Evolutionary conservation across 805 yeast species (phyloP).

Genomic region (Brettanomyces naardenensis): DNA sequence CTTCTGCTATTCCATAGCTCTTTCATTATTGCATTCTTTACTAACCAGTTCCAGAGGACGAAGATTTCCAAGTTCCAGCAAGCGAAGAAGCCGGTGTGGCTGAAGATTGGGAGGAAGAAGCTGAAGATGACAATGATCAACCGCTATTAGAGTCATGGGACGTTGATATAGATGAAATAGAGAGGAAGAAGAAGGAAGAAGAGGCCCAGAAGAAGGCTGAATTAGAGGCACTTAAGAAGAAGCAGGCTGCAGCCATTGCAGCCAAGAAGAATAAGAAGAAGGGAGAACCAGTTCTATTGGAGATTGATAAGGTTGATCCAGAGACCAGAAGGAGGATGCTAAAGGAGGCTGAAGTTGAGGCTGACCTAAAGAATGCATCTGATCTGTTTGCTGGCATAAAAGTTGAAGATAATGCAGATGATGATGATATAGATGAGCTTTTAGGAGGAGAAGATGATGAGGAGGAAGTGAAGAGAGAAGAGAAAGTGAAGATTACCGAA

Average conservation of each 20-base stretch:
- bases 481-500: conserved; percentile 30
- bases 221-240: conserved; percentile 16
- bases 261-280: conserved; percentile 39
- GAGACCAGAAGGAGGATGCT: conserved; percentile 66
- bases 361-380: conserved; percentile 90
- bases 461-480: conserved; percentile 34
- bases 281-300: conserved; percentile 35
- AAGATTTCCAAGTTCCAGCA: conserved; percentile 71
- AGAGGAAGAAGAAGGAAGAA: conserved; percentile 24
- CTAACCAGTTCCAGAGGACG: conserved; percentile 81
- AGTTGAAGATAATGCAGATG: conserved; percentile 37
- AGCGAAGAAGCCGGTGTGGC: conserved; percentile 32
- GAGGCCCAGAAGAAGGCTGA: conserved; percentile 16
- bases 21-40: no score
- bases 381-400: conserved; percentile 73
- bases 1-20: no score
- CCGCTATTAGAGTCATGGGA: conserved; percentile 90
- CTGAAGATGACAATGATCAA: conserved; percentile 61
- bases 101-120: conserved; percentile 76
- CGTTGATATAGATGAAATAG: conserved; percentile 62
- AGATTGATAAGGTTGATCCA: conserved; percentile 64
- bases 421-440: conserved; percentile 24
- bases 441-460: conserved; percentile 39
- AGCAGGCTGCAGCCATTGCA: conserved; percentile 31
- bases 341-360: conserved; percentile 70